phyloP scores from a whole-genome alignment of 2,329 filamentous ascomycete genomes.

The Fonsecaea monophora region DNA sequence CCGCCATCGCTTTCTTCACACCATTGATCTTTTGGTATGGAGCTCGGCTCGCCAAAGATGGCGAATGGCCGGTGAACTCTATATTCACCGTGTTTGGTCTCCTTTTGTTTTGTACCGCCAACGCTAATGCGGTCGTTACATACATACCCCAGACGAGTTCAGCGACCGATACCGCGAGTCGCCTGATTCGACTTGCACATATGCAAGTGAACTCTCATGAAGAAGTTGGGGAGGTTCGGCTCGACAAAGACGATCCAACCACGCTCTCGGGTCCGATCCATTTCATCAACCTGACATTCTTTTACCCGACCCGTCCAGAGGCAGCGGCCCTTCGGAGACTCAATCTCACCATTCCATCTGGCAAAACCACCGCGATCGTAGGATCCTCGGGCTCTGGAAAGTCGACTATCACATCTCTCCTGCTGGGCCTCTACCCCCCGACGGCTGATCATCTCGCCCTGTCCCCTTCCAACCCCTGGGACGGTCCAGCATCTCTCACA shows the following conservation, averaged over 20 bases:
- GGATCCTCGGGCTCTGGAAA: conserved; percentile 90
- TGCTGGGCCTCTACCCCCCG: conserved; percentile 72
- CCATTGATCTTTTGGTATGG: conserved; percentile 87
- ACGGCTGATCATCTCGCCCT: conserved; percentile 35
- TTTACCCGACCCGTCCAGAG: conserved; percentile 68
- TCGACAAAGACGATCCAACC: conserved; percentile 43
- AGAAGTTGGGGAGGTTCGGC: conserved; percentile 56
- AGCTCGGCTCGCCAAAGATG: conserved; percentile 64
- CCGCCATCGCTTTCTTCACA: conserved; percentile 72
- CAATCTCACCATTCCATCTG: conserved; percentile 68
- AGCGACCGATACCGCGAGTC: conserved; percentile 73
- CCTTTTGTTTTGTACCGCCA: conserved; percentile 81
- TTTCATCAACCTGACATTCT: conserved; percentile 71
- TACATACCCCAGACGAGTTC: conserved; percentile 82
- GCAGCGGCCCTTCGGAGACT: conserved; percentile 66
- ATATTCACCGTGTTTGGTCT: conserved; percentile 80
- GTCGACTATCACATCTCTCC: conserved; percentile 77
- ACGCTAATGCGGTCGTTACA: conserved; percentile 71
- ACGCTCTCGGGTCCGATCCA: conserved; percentile 56
- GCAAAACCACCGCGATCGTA: conserved; percentile 77
- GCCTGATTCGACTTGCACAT: conserved; percentile 71
- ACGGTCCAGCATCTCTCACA: conserved; percentile 55
- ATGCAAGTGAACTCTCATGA: conserved; percentile 64
- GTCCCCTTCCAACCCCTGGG: conserved; percentile 4
- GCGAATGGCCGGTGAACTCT: conserved; percentile 59